Evolutionary conservation across 331 rosid species (phyloP).

Genomic region (Telfairia occidentalis): DNA sequence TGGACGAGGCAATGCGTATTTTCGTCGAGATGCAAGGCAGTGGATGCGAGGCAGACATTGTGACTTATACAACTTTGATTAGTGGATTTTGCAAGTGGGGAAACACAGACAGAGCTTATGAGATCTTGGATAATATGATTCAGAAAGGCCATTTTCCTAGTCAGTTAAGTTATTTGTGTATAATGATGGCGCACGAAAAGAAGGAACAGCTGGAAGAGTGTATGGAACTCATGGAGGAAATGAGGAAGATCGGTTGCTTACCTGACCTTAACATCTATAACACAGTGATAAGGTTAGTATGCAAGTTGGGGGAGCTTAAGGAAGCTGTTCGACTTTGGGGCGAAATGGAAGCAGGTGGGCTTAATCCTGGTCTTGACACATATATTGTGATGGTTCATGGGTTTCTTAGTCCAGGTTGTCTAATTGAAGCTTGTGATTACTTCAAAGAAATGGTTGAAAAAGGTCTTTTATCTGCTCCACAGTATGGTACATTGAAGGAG

Average conservation of each 20-base stretch:
- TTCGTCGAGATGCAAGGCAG: constrained; percentile 61
- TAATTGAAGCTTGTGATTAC: constrained; percentile 68
- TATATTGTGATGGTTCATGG: constrained; percentile 73
- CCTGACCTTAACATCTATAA: constrained; percentile 63
- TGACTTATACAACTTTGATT: constrained; percentile 60
- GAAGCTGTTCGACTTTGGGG: constrained; percentile 64
- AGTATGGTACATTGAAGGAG: constrained; percentile 69
- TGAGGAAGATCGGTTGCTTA: constrained; percentile 56
- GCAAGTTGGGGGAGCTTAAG: constrained; percentile 63
- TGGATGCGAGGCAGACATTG: constrained; percentile 53
- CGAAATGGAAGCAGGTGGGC: constrained; percentile 52
- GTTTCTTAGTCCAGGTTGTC: constrained; percentile 49
- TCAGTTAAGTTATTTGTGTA: constrained; percentile 49
- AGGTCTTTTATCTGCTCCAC: constrained; percentile 53
- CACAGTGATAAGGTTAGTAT: constrained; percentile 56
- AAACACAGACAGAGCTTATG: constrained; percentile 52
- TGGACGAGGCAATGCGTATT: constrained; percentile 67
- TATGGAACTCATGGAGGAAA: constrained; percentile 52
- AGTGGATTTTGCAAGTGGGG: constrained; percentile 81
- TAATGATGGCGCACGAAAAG: constrained; percentile 71
- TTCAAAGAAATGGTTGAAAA: constrained; percentile 70
- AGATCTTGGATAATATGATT: constrained; percentile 61
- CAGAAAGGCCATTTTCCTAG: constrained; percentile 51
- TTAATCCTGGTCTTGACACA: constrained; percentile 53
- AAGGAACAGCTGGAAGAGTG: constrained; percentile 77